Conservation (phyloP, 345 rosid genomes). For the Populus deltoides region DNA sequence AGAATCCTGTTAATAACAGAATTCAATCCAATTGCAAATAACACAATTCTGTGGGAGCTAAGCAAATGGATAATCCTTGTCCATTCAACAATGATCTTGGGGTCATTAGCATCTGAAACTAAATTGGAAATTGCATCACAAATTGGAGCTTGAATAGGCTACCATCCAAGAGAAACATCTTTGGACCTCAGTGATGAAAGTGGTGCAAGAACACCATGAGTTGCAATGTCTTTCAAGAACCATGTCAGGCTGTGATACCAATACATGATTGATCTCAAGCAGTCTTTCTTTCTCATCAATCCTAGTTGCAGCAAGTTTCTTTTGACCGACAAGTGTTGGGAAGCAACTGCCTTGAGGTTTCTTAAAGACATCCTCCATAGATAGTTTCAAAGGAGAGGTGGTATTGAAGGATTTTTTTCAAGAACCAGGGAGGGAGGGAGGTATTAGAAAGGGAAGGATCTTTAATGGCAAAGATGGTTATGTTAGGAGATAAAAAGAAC, state of each 20-base stretch:
- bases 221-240: constrained; percentile 60
- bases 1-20: constrained; percentile 61
- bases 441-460: constrained; percentile 53
- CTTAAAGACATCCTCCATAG: constrained; percentile 49
- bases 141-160: constrained; percentile 30
- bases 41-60: constrained; percentile 64
- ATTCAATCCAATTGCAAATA: constrained; percentile 71
- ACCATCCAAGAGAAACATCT: constrained; percentile 24
- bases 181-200: constrained; percentile 37
- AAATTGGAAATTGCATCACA: constrained; percentile 31
- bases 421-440: constrained; percentile 48
- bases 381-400: constrained; percentile 55
- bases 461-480: constrained; percentile 71
- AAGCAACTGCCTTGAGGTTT: constrained; percentile 50
- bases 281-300: constrained; percentile 29
- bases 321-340: constrained; percentile 49
- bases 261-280: constrained; percentile 54
- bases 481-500: constrained; percentile 51
- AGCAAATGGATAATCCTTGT: constrained; percentile 47
- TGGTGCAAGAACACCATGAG: constrained; percentile 70
- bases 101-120: constrained; percentile 20
- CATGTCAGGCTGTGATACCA: constrained; percentile 60
- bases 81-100: constrained; percentile 50
- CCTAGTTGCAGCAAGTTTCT: constrained; percentile 50
- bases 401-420: constrained; percentile 65